Conservation (phyloP, 306 rosid genomes). For the Quercus suber region DNA sequence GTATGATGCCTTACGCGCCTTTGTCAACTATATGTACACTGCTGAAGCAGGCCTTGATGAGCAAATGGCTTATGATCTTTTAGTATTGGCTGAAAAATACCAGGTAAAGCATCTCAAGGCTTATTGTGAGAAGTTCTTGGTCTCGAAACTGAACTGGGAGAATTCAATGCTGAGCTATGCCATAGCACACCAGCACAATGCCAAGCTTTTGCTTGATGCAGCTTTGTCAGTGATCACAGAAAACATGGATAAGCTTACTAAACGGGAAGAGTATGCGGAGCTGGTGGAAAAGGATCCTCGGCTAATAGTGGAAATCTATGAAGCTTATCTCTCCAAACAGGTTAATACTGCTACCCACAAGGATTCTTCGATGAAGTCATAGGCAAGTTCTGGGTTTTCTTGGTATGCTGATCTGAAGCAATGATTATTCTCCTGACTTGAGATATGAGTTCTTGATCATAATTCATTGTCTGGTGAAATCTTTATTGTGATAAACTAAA, state of each 20-base stretch:
- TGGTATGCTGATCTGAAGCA: background rate
- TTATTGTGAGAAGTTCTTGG: conserved; percentile 65
- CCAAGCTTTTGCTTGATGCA: conserved; percentile 50
- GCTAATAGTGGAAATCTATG: conserved; percentile 74
- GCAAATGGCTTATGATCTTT: conserved; percentile 64
- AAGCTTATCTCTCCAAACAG: conserved; percentile 66
- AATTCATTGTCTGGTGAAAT: conserved; percentile 13
- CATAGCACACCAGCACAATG: conserved; percentile 77
- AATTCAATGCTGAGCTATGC: conserved; percentile 53
- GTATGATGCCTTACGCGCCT: conserved; percentile 61
- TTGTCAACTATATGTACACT: conserved; percentile 72
- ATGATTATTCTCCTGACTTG: conserved; percentile 8
- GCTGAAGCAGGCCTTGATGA: conserved; percentile 74
- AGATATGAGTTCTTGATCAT: conserved; percentile 8
- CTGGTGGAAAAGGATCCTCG: conserved; percentile 68
- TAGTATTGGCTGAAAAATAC: conserved; percentile 74
- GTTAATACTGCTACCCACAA: conserved; percentile 59
- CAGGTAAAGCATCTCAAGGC: conserved; percentile 76
- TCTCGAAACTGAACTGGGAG: conserved; percentile 60
- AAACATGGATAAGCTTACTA: conserved; percentile 61
- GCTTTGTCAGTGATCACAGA: conserved; percentile 57
- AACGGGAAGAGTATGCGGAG: conserved; percentile 55
- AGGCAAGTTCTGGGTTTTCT: background rate
- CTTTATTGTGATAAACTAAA: background rate
- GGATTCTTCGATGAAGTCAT: conserved; percentile 18